Evolutionary conservation across 2,329 filamentous ascomycete species (phyloP).

Genomic region (Stylonectria norvegica): DNA sequence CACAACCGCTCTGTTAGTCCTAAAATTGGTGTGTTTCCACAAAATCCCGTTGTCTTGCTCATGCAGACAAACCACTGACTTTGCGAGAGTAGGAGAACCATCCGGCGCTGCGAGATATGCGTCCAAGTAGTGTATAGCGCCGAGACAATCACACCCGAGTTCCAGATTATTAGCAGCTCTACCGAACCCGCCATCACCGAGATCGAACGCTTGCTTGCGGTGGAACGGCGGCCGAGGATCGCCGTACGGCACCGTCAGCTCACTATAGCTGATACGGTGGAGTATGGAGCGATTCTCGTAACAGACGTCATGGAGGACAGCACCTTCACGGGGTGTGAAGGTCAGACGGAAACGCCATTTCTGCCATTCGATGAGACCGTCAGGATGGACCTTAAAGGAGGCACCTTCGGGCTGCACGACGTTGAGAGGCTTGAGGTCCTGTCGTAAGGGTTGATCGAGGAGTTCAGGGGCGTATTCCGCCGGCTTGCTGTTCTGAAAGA

Average conservation of each 20-base stretch:
- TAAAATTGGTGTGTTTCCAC: slow-evolving; percentile 69
- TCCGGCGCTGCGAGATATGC: slow-evolving; percentile 49
- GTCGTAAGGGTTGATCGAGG: slow-evolving; percentile 43
- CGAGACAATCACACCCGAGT: slow-evolving; percentile 69
- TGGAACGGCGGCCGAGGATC: slow-evolving; percentile 64
- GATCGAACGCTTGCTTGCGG: slow-evolving; percentile 69
- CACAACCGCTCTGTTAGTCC: slow-evolving; percentile 60
- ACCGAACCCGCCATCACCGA: slow-evolving; percentile 67
- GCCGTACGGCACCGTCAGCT: slow-evolving; percentile 68
- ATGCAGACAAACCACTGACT: slow-evolving; percentile 64
- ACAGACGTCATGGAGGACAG: slow-evolving; percentile 65
- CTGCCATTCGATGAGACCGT: slow-evolving; percentile 53
- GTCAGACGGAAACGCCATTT: slow-evolving; percentile 69
- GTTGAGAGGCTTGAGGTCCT: slow-evolving; percentile 65
- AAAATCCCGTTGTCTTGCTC: slow-evolving; percentile 68
- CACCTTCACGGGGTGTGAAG: slow-evolving; percentile 69
- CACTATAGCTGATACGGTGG: slow-evolving; percentile 63
- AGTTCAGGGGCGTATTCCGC: slow-evolving; percentile 51
- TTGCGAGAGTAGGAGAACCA: slow-evolving; percentile 50
- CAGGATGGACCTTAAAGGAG: slow-evolving; percentile 55
- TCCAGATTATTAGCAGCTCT: slow-evolving; percentile 63
- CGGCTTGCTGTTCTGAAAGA: slow-evolving; percentile 17
- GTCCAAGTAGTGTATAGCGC: slow-evolving; percentile 63
- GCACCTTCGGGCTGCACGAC: slow-evolving; percentile 68
- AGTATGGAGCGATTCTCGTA: slow-evolving; percentile 63